A percentile compares a stretch with the other conserved stretches of the same genome.
These are phyloP conservation scores for Talaromyces stipitatus DNA, from an alignment of 495 filamentous ascomycete genomes.

Conservation along the genomic window DNA sequence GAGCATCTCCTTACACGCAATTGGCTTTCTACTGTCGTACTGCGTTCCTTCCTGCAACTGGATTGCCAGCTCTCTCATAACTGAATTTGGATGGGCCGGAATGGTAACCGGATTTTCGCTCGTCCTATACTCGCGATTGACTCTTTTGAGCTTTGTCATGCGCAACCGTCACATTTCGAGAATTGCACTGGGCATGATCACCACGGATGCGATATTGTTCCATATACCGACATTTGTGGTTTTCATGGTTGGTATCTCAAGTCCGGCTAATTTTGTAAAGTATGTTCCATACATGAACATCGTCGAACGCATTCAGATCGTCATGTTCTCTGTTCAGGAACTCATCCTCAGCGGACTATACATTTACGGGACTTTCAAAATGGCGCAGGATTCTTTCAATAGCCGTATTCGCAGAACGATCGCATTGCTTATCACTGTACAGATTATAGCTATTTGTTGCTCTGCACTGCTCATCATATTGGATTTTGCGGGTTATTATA, in stretches of 20 bases:
- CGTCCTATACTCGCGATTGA: conserved; percentile 27
- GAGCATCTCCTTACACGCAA: conserved; percentile 33
- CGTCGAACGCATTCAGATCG: conserved; percentile 6
- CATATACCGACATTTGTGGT: conserved; percentile 18
- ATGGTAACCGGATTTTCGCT: conserved; percentile 19
- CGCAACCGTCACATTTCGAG: conserved; percentile 15
- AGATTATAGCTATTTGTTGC: conserved; percentile 16
- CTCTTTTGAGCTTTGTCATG: conserved; percentile 19
- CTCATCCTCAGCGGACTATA: conserved; percentile 4
- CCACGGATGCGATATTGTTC: conserved; percentile 17
- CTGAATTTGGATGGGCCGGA: conserved; percentile 10
- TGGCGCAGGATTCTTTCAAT: conserved; percentile 6
- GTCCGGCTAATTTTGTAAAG: neutral
- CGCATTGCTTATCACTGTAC: conserved; percentile 16
- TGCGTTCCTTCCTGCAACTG: conserved; percentile 18
- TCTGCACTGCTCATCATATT: conserved; percentile 14
- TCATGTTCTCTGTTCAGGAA: conserved; percentile 5
- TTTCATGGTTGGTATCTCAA: conserved; percentile 10
- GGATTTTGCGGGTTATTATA: conserved; percentile 18
- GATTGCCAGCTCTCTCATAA: conserved; percentile 2
- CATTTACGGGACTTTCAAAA: conserved; percentile 7
- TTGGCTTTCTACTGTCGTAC: conserved; percentile 42
- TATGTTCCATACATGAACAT: neutral
- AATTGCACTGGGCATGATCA: conserved; percentile 20
- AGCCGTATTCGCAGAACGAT: conserved; percentile 7